A percentile compares a stretch with the other conserved stretches of the same genome.
These are phyloP conservation scores for Phyllostachys edulis DNA, from an alignment of 176 grass and related monocot genomes.

Conservation along the genomic window DNA sequence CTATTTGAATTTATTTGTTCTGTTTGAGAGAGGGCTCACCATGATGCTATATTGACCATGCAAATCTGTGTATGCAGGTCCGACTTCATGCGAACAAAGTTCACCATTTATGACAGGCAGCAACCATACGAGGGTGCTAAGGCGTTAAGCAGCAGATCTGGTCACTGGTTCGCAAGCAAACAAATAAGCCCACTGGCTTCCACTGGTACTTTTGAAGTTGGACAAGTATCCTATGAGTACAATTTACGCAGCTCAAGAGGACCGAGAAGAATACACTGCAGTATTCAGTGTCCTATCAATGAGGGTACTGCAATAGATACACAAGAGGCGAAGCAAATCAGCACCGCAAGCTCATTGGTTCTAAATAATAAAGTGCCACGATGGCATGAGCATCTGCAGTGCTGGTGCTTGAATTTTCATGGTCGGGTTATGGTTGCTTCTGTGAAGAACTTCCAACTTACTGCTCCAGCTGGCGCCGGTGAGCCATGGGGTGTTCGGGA, in stretches of 20 bases:
- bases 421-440: slow-evolving; percentile 59
- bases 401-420: slow-evolving; percentile 71
- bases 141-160: slow-evolving; percentile 36
- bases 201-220: slow-evolving; percentile 37
- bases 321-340: not conserved
- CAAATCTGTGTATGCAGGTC: slow-evolving; percentile 37
- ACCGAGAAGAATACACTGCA: slow-evolving; percentile 56
- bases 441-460: slow-evolving; percentile 72
- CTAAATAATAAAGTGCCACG: slow-evolving; percentile 58
- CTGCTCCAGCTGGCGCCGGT: slow-evolving; percentile 5
- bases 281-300: slow-evolving; percentile 31
- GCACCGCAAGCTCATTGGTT: slow-evolving; percentile 14
- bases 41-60: not conserved
- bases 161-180: slow-evolving; percentile 43
- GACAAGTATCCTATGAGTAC: slow-evolving; percentile 49
- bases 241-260: slow-evolving; percentile 57
- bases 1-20: not conserved
- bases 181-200: slow-evolving; percentile 39
- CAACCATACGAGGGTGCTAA: slow-evolving; percentile 41
- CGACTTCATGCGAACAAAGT: slow-evolving; percentile 58
- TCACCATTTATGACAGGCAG: slow-evolving; percentile 44
- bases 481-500: slow-evolving; percentile 19
- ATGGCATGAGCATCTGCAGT: slow-evolving; percentile 63
- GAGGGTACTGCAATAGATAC: not conserved
- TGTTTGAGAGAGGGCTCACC: not conserved